Percentiles rank a stretch among this genome's conserved stretches.
Evolutionary conservation across 2,329 filamentous ascomycete species (phyloP).

Genomic region (Sphaerulina musiva): DNA sequence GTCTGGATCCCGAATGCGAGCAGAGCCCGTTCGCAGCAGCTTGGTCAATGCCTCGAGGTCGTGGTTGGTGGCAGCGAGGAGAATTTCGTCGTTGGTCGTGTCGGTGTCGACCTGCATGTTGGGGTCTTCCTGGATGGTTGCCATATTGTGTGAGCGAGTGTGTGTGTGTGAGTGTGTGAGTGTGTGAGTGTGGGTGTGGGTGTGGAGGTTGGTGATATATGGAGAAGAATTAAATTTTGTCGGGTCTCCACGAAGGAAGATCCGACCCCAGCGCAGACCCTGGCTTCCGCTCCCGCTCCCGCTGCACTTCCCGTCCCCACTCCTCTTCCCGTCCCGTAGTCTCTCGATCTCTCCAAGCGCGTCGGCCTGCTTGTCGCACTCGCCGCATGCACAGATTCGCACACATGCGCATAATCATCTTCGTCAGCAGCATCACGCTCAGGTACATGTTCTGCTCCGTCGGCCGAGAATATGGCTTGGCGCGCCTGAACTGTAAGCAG

Average conservation of each 20-base stretch:
- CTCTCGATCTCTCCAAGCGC: background rate
- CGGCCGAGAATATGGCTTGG: too few species aligned
- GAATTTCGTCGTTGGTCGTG: slow-evolving; percentile 51
- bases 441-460: too few species aligned
- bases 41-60: slow-evolving; percentile 61
- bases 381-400: background rate
- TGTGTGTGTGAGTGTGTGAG: background rate
- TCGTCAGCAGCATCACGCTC: background rate
- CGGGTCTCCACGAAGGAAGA: background rate
- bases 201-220: background rate
- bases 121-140: slow-evolving; percentile 11
- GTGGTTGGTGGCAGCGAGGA: slow-evolving; percentile 61
- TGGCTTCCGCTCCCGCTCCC: background rate
- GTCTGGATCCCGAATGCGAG: slow-evolving; percentile 70
- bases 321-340: background rate
- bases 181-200: background rate
- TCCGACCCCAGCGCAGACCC: background rate
- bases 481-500: too few species aligned
- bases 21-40: slow-evolving; percentile 60
- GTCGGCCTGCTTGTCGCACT: background rate
- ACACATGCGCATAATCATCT: background rate
- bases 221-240: background rate
- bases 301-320: too few species aligned
- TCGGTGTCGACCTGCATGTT: slow-evolving; percentile 37
- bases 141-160: background rate